A percentile compares a stretch with the other conserved stretches of the same genome.
Evolutionary conservation across 2,329 filamentous ascomycete genomes (phyloP).

Genomic region (Colletotrichum horii): DNA sequence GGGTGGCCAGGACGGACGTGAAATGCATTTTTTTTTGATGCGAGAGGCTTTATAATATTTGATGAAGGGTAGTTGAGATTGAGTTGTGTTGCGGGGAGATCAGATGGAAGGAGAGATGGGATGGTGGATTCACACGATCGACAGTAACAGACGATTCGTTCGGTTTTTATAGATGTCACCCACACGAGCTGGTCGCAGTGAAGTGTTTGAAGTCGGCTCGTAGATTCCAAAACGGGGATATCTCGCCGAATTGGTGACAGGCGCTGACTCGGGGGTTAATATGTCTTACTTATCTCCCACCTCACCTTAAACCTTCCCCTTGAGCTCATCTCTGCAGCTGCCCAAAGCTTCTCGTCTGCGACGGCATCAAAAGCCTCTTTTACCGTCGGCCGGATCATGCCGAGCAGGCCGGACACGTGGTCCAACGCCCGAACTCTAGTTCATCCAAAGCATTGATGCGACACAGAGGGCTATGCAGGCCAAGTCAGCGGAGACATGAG

Average conservation of each 20-base stretch:
- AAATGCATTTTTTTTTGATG: too few species aligned
- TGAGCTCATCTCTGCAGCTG: too few species aligned
- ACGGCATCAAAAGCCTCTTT: not conserved
- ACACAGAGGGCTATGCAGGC: not conserved
- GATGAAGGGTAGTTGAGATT: not conserved
- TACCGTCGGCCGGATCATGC: not conserved
- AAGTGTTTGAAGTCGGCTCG: not conserved
- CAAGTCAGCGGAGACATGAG: not conserved
- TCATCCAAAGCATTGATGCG: not conserved
- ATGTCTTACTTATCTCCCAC: not conserved
- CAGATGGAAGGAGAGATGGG: not conserved
- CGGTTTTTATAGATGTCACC: not conserved
- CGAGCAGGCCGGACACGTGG: not conserved
- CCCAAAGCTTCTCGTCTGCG: not conserved
- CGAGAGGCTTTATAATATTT: too few species aligned
- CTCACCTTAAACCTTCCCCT: not conserved
- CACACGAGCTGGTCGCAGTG: not conserved
- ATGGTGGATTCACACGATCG: not conserved
- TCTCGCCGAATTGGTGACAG: not conserved
- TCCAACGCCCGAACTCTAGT: not conserved
- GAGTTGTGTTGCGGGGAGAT: not conserved
- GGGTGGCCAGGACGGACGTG: too few species aligned
- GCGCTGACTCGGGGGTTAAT: not conserved
- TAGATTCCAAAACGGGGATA: not conserved
- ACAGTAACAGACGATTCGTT: fast-evolving